These are phyloP conservation scores for Papilionanthe hybrid DNA, from an alignment of 116 monocot genomes.

Conservation along the genomic window DNA sequence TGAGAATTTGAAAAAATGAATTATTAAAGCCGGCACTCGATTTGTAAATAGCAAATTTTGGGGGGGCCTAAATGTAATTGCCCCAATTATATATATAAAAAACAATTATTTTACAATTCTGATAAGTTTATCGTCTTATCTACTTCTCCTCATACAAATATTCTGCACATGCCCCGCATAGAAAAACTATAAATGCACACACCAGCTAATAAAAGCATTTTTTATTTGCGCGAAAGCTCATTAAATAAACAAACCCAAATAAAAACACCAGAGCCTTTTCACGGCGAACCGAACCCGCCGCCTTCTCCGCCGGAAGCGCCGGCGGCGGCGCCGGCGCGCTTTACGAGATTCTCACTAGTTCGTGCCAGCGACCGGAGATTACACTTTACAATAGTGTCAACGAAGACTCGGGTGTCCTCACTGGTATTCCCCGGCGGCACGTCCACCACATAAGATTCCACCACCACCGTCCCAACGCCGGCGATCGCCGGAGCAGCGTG, in stretches of 20 bases:
- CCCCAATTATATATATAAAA: too few species aligned
- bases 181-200: too few species aligned
- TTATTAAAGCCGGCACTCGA: too few species aligned
- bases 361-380: conserved; percentile 66
- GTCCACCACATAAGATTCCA: conserved; percentile 90
- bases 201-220: too few species aligned
- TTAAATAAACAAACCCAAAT: background rate
- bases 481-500: conserved; percentile 22
- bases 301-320: background rate
- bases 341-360: conserved; percentile 38
- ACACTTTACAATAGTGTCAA: conserved; percentile 76
- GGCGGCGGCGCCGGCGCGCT: background rate
- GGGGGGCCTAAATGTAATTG: too few species aligned
- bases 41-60: too few species aligned
- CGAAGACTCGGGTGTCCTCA: conserved; percentile 75
- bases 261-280: background rate
- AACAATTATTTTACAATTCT: too few species aligned
- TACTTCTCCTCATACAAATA: too few species aligned
- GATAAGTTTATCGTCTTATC: too few species aligned
- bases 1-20: too few species aligned
- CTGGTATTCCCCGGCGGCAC: conserved; percentile 71
- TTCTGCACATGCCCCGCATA: too few species aligned
- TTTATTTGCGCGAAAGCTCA: too few species aligned
- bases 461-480: conserved; percentile 43
- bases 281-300: background rate